phyloP scores from a whole-genome alignment of 2,329 filamentous ascomycete species.

The Cladosporium velox region DNA sequence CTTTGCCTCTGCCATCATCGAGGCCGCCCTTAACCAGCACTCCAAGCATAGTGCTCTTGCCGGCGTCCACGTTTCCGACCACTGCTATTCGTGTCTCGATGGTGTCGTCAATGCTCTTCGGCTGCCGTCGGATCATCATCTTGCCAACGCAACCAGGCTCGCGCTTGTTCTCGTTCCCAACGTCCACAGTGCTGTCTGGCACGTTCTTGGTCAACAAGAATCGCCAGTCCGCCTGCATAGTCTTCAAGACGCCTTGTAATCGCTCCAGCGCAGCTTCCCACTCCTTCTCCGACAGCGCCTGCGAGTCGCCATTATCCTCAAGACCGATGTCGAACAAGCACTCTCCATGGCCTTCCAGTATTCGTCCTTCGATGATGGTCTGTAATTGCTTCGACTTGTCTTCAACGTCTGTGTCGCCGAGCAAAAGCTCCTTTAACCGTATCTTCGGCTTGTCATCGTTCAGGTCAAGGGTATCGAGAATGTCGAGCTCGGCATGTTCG shows the following conservation, averaged over 20 bases:
- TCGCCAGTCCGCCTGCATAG: constrained; percentile 71
- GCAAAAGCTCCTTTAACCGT: constrained; percentile 73
- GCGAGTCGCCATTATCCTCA: constrained; percentile 84
- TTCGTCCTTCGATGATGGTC: constrained; percentile 65
- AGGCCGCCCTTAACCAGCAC: constrained; percentile 94
- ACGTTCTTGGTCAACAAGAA: constrained; percentile 89
- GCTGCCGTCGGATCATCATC: constrained; percentile 74
- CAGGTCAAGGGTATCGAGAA: constrained; percentile 76
- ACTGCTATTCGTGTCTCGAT: constrained; percentile 97
- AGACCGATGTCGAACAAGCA: constrained; percentile 88
- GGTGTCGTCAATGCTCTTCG: constrained; percentile 75
- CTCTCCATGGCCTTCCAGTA: constrained; percentile 85
- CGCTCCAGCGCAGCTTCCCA: constrained; percentile 73
- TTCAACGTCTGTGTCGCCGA: constrained; percentile 57
- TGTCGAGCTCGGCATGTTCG: constrained; percentile 86
- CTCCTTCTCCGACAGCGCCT: constrained; percentile 71
- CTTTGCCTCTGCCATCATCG: constrained; percentile 90
- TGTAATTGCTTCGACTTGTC: constrained; percentile 62
- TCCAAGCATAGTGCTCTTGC: constrained; percentile 93
- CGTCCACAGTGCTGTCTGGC: constrained; percentile 69
- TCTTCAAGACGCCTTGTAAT: constrained; percentile 65
- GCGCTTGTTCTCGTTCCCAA: constrained; percentile 62
- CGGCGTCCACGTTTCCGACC: constrained; percentile 95
- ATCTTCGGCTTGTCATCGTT: constrained; percentile 69
- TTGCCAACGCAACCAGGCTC: constrained; percentile 81